phyloP scores from a whole-genome alignment of 148 eudicot genomes.

The Amaranthus hypochondriacus region DNA sequence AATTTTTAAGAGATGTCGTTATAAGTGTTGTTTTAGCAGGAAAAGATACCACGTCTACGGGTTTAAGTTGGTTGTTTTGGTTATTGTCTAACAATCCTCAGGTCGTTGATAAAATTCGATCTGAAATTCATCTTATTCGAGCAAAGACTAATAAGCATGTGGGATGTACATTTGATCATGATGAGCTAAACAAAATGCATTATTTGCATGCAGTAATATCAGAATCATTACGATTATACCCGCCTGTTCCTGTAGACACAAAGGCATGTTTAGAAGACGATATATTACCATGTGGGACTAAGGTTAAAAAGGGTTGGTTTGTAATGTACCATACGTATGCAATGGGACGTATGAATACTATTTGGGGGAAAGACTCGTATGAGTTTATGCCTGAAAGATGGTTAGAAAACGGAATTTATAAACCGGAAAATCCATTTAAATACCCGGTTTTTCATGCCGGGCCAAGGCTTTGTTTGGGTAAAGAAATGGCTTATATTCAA shows the following conservation, averaged over 20 bases:
- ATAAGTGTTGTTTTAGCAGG: conserved; percentile 67
- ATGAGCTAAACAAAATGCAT: conserved; percentile 51
- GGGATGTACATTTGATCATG: conserved; percentile 25
- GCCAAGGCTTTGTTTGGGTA: conserved; percentile 36
- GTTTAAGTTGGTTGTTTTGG: conserved; percentile 77
- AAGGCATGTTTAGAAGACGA: conserved; percentile 42
- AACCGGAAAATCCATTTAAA: conserved; percentile 43
- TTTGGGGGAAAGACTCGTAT: conserved; percentile 67
- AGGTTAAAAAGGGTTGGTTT: conserved; percentile 44
- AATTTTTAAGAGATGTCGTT: conserved; percentile 52
- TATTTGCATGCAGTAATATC: conserved; percentile 66
- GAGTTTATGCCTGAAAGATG: conserved; percentile 67
- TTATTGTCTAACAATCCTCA: conserved; percentile 35
- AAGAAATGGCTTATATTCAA: conserved; percentile 40
- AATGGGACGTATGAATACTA: conserved; percentile 68
- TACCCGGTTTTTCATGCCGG: conserved; percentile 38
- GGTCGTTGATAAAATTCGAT: conserved; percentile 37
- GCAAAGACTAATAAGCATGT: conserved; percentile 22
- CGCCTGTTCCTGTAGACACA: conserved; percentile 62
- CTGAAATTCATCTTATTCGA: conserved; percentile 23
- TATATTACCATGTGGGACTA: conserved; percentile 48
- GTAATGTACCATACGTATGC: conserved; percentile 45
- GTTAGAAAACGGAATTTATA: conserved; percentile 47
- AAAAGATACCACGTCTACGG: conserved; percentile 61
- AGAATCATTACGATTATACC: conserved; percentile 58